phyloP scores from a whole-genome alignment of 2,329 filamentous ascomycete species.

The Trichophyton benhamiae region DNA sequence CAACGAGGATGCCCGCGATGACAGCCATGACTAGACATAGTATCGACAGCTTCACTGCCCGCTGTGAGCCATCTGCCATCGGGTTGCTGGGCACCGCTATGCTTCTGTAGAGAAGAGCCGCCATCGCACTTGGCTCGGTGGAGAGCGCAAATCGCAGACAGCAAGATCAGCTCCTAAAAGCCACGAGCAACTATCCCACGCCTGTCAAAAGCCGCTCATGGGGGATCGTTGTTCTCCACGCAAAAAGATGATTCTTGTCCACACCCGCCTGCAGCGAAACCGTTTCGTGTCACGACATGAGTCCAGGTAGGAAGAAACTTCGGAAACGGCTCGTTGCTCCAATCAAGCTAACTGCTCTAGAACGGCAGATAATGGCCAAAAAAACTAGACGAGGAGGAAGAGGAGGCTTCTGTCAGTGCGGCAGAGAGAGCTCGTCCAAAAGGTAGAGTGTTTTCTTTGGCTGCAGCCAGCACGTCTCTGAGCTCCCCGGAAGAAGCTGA shows the following conservation, averaged over 20 bases:
- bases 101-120: not conserved
- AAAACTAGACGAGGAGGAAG: not conserved
- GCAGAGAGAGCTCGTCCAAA: not conserved
- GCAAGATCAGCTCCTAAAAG: not conserved
- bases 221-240: not conserved
- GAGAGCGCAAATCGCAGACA: not conserved
- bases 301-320: not conserved
- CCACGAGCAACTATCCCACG: not conserved
- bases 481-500: not conserved
- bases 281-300: not conserved
- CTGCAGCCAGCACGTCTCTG: not conserved
- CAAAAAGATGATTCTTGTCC: not conserved
- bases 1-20: conserved; percentile 15
- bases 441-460: not conserved
- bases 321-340: not conserved
- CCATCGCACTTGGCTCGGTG: not conserved
- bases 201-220: not conserved
- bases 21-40: conserved; percentile 13
- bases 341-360: not conserved
- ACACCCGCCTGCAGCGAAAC: not conserved
- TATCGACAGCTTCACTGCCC: not conserved
- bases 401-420: not conserved
- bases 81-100: too few species aligned
- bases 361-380: not conserved
- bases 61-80: not conserved